Conservation (phyloP, 2,329 filamentous ascomycete genomes). For the Fusarium sp. region DNA sequence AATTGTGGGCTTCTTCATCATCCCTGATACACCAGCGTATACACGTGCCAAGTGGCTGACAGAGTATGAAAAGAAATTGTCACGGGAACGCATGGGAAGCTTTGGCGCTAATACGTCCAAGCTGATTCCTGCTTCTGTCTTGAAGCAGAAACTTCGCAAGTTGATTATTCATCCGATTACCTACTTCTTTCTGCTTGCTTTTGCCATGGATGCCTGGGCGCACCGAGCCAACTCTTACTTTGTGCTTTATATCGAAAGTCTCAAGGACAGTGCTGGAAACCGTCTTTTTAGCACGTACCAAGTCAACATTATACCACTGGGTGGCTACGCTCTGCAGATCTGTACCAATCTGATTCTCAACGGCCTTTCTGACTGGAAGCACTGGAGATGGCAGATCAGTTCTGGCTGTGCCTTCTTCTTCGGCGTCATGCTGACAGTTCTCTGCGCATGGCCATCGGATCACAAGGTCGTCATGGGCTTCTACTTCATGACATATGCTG, state of each 20-base stretch:
- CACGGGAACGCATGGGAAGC: slow-evolving; percentile 46
- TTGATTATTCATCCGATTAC: slow-evolving; percentile 50
- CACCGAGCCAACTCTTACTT: slow-evolving; percentile 53
- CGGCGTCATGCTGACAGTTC: slow-evolving; percentile 51
- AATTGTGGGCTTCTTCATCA: slow-evolving; percentile 55
- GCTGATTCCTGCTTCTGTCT: slow-evolving; percentile 43
- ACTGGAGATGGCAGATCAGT: slow-evolving; percentile 57
- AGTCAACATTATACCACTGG: slow-evolving; percentile 51
- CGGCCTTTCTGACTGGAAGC: slow-evolving; percentile 55
- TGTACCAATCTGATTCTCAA: slow-evolving; percentile 54
- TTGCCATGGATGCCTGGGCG: slow-evolving; percentile 50
- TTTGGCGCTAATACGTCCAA: slow-evolving; percentile 50
- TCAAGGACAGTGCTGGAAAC: slow-evolving; percentile 46
- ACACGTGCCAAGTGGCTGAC: slow-evolving; percentile 51
- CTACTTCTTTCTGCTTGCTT: slow-evolving; percentile 51
- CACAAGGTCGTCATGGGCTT: slow-evolving; percentile 52
- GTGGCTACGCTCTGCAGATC: slow-evolving; percentile 53
- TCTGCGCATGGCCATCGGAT: slow-evolving; percentile 53
- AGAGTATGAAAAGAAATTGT: slow-evolving; percentile 46
- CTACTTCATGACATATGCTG: slow-evolving; percentile 55
- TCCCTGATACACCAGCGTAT: slow-evolving; percentile 52
- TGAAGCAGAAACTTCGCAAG: slow-evolving; percentile 47
- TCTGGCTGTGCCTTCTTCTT: slow-evolving; percentile 49
- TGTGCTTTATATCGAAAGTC: slow-evolving; percentile 51
- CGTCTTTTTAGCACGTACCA: slow-evolving; percentile 50